Evolutionary conservation across 2,329 filamentous ascomycete species (phyloP).

Genomic region (Venturia oleaginea): DNA sequence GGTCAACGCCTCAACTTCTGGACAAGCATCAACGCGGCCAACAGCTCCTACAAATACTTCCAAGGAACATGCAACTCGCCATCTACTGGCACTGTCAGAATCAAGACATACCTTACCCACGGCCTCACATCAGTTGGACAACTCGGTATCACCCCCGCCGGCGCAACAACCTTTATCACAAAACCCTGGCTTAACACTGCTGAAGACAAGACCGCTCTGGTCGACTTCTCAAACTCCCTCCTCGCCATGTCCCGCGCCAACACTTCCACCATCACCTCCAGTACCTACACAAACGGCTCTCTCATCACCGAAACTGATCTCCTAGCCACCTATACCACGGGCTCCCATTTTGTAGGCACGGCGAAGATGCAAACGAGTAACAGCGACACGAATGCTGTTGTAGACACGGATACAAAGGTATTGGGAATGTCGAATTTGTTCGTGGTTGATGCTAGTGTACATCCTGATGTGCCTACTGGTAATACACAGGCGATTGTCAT

Average conservation of each 20-base stretch:
- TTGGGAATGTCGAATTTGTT: conserved; percentile 28
- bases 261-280: neutral
- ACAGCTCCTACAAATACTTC: neutral
- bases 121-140: neutral
- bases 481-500: conserved; percentile 30
- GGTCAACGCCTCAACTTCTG: neutral
- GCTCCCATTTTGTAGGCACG: conserved; percentile 2
- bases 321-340: neutral
- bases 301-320: neutral
- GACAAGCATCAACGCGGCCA: neutral
- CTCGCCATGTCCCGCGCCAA: conserved; percentile 1
- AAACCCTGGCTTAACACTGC: conserved; percentile 7
- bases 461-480: conserved; percentile 26
- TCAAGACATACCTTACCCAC: conserved; percentile 1
- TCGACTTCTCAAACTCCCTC: neutral
- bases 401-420: conserved; percentile 16
- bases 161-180: conserved; percentile 2
- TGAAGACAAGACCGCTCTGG: conserved; percentile 4
- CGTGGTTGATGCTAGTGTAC: conserved; percentile 29
- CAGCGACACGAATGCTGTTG: conserved; percentile 3
- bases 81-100: neutral
- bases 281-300: neutral
- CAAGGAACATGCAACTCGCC: neutral
- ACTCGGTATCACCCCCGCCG: neutral
- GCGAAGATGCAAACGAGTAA: conserved; percentile 1